Percentiles rank a stretch among this genome's conserved stretches.
Evolutionary conservation across 805 yeast genomes (phyloP).

Genomic region (Dipodascopsis tothii): DNA sequence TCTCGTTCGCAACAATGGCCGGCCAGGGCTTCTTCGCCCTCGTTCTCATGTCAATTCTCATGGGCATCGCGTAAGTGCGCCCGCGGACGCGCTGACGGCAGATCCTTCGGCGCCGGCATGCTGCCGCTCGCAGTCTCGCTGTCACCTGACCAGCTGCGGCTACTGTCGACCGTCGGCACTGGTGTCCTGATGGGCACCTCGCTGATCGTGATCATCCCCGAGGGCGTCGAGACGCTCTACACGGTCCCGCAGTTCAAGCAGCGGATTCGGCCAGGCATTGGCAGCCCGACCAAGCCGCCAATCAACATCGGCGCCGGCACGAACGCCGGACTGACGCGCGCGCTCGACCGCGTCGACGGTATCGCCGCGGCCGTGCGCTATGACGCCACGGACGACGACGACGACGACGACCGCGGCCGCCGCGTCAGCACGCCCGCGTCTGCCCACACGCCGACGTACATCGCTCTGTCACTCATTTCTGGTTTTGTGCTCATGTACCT

Average conservation of each 20-base stretch:
- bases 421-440: neutral
- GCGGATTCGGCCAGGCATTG: neutral
- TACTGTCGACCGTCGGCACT: constrained; percentile 46
- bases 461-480: constrained; percentile 44
- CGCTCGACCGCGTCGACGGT: too few species aligned
- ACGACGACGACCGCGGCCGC: neutral
- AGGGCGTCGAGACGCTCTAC: constrained; percentile 47
- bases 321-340: too few species aligned
- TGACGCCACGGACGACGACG: neutral
- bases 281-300: neutral
- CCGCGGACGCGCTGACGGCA: neutral
- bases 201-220: constrained; percentile 54
- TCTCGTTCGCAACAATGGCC: too few species aligned
- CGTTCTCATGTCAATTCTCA: constrained; percentile 25
- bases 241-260: neutral
- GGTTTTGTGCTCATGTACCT: constrained; percentile 52
- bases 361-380: neutral
- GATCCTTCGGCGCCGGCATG: constrained; percentile 30
- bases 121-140: constrained; percentile 31
- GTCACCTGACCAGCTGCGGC: constrained; percentile 31
- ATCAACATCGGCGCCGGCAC: neutral
- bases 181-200: constrained; percentile 59
- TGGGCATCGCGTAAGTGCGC: constrained; percentile 27
- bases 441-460: constrained; percentile 11
- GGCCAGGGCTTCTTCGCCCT: constrained; percentile 23